A percentile compares a stretch with the other conserved stretches of the same genome.
phyloP scores from a whole-genome alignment of 805 yeast genomes.

The Ogataea saltuana region DNA sequence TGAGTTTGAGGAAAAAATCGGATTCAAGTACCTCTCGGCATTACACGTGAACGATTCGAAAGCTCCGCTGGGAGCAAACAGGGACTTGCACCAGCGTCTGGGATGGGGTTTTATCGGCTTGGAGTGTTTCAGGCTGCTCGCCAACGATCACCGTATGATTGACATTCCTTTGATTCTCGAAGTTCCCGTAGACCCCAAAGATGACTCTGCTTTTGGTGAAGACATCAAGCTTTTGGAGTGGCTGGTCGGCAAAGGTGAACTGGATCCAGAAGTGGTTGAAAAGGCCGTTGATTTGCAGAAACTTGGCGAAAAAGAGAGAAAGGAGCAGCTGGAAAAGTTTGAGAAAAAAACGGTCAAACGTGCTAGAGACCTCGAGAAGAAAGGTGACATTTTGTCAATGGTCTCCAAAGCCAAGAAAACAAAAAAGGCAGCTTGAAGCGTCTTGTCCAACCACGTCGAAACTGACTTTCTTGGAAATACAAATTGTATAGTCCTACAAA shows the following conservation, averaged over 20 bases:
- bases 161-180: constrained; percentile 82
- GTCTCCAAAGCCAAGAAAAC: constrained; percentile 24
- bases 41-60: constrained; percentile 94
- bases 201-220: constrained; percentile 68
- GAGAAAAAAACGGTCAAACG: constrained; percentile 50
- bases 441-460: no score
- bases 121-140: constrained; percentile 76
- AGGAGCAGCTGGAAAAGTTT: constrained; percentile 64
- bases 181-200: constrained; percentile 69
- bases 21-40: constrained; percentile 72
- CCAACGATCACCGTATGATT: constrained; percentile 63
- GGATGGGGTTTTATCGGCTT: constrained; percentile 90
- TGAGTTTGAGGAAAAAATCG: constrained; percentile 71
- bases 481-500: no score
- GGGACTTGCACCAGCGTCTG: constrained; percentile 87
- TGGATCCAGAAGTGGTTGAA: constrained; percentile 54
- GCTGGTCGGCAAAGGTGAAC: constrained; percentile 58
- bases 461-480: no score
- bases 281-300: constrained; percentile 52
- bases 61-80: constrained; percentile 85
- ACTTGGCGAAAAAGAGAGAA: constrained; percentile 68
- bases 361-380: constrained; percentile 20
- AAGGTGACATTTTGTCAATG: constrained; percentile 28
- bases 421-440: constrained; percentile 10
- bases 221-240: constrained; percentile 84